phyloP scores from a whole-genome alignment of 2,329 filamentous ascomycete species.

The Apiospora hydei region DNA sequence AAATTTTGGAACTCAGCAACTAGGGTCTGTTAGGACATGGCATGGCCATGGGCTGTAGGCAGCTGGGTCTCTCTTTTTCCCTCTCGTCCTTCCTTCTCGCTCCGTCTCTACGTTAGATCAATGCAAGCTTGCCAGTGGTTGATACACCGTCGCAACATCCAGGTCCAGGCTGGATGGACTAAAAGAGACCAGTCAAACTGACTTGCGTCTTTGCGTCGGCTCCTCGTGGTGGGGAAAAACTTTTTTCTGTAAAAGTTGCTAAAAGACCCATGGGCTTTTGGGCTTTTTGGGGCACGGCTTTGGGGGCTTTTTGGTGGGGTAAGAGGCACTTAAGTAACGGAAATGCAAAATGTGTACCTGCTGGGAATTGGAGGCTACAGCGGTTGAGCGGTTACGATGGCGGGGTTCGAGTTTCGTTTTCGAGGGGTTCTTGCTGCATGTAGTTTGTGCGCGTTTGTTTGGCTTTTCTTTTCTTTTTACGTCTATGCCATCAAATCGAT shows the following conservation, averaged over 20 bases:
- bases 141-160: constrained; percentile 14
- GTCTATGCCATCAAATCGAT: too few species aligned
- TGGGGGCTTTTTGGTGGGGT: neutral
- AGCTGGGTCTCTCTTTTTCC: constrained; percentile 18
- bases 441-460: neutral
- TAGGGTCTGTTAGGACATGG: neutral
- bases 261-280: constrained; percentile 6
- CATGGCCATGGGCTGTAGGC: neutral
- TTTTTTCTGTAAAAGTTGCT: constrained; percentile 14
- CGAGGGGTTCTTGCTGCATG: neutral
- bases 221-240: constrained; percentile 16
- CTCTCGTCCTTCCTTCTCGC: neutral
- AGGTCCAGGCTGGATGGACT: constrained; percentile 5
- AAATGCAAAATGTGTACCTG: neutral
- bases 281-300: too few species aligned
- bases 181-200: constrained; percentile 12
- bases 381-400: neutral
- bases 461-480: neutral
- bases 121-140: constrained; percentile 17
- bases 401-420: neutral
- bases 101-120: neutral
- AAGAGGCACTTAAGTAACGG: neutral
- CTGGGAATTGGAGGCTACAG: neutral
- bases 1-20: constrained; percentile 16
- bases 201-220: neutral